Base-by-base conservation (phyloP, 129 eudicot species). In the Smallanthus sonchifolius region DNA sequence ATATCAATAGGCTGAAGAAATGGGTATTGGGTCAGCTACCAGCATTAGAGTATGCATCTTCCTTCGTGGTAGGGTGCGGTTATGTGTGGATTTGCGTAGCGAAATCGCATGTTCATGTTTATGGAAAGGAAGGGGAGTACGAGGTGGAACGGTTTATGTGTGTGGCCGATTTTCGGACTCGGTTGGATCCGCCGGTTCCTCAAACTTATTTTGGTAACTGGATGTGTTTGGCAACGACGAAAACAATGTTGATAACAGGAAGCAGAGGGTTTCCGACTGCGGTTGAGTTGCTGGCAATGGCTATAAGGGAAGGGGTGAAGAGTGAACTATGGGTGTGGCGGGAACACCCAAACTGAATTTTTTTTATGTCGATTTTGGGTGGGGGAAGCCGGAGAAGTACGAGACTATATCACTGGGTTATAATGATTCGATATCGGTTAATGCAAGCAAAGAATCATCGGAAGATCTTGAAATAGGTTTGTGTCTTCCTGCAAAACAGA, bases 401-500 rank as follows among this genome's bases (percentile, higher is more conserved):
- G 87, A 83, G 64, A 10, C 45, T 24, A 19, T 83, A 55, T 80
- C 87, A 2, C 48, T 83, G 2, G 91, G 80, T 61, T 73, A 2
- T 4, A 43, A 1, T 2, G 63, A 70, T 5, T 10, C 77, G 24
- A 80, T 86, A 0, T 74, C 83, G 10, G 60, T 80, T 40, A 67
- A 83, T 40, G 75, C 70, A 9, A 47, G 76, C 40, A 86, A 75
- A 35, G 85, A 77, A 0, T 77, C 60, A 8, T 51, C 61, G 11
- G 81, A 80, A 44, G 85, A 65, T 19, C n/a, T 86, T 5, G 90
- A 86, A 65, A 47, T 86, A 36, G 90, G 90, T 15, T 32, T 83
- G 60, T 68, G 81, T n/a, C 56, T 83, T 52, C 66, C 79, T 4
- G 62, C 72, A 65, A 47, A 16, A 30, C 57, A 56, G 49, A 80